Evolutionary conservation across 768 basidiomycete genomes (phyloP).

Genomic region (Holtermanniella nyarrowii): DNA sequence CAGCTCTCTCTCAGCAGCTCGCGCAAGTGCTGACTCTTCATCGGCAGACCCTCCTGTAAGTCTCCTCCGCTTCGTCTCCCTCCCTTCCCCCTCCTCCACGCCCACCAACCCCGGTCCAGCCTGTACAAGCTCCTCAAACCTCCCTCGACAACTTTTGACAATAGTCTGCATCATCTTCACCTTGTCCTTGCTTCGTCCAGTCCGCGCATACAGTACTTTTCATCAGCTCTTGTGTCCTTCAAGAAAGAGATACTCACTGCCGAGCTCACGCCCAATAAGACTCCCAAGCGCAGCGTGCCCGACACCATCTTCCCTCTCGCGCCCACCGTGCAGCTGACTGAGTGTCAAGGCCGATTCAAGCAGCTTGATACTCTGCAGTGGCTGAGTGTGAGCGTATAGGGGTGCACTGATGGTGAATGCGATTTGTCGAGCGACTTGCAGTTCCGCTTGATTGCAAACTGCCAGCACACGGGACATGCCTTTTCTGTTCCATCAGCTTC

Average conservation of each 20-base stretch:
- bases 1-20: too few species aligned
- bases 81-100: too few species aligned
- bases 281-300: conserved; percentile 23
- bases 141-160: too few species aligned
- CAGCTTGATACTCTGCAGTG: conserved; percentile 18
- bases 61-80: too few species aligned
- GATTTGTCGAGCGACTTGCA: conserved; percentile 19
- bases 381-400: conserved; percentile 19
- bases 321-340: conserved; percentile 20
- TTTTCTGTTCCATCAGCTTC: conserved; percentile 13
- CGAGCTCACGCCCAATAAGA: conserved; percentile 22
- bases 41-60: too few species aligned
- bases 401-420: conserved; percentile 30
- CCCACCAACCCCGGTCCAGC: too few species aligned
- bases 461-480: conserved; percentile 23
- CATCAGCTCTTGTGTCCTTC: too few species aligned
- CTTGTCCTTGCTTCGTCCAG: too few species aligned
- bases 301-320: conserved; percentile 24
- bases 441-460: conserved; percentile 13
- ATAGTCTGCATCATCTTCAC: too few species aligned
- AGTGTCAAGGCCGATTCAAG: conserved; percentile 25
- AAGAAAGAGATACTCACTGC: conserved; percentile 20
- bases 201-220: too few species aligned
- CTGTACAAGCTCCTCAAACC: too few species aligned
- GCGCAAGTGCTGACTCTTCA: too few species aligned